phyloP scores from a whole-genome alignment of 768 basidiomycete species.

The Boletus reticuloceps region DNA sequence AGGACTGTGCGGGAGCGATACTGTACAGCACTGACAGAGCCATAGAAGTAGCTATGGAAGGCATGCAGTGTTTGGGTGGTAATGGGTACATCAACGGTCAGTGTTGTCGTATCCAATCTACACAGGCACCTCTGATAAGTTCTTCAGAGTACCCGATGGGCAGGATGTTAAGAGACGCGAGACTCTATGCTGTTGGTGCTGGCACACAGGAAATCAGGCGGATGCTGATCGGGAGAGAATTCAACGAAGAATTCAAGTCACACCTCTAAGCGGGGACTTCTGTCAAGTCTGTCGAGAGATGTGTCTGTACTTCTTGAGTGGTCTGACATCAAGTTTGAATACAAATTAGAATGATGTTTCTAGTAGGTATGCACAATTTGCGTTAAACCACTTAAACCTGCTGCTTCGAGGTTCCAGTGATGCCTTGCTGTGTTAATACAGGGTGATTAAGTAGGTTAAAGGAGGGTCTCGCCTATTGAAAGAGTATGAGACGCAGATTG shows the following conservation, averaged over 20 bases:
- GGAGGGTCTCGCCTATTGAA: constrained; percentile 32
- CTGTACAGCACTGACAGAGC: constrained; percentile 91
- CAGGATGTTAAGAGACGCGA: constrained; percentile 81
- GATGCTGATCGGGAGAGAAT: constrained; percentile 92
- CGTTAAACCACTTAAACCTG: too few species aligned
- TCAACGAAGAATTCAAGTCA: constrained; percentile 65
- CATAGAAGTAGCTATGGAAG: constrained; percentile 87
- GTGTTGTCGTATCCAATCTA: constrained; percentile 12
- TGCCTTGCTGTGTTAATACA: not conserved
- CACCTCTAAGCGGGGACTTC: not conserved
- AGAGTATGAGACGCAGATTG: constrained; percentile 4
- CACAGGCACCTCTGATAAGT: not conserved
- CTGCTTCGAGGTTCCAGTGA: too few species aligned
- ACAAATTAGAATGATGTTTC: not conserved
- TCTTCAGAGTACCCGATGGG: constrained; percentile 85
- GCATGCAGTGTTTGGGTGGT: constrained; percentile 91
- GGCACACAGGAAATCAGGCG: constrained; percentile 94
- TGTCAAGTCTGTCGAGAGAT: not conserved
- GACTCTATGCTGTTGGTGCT: constrained; percentile 93
- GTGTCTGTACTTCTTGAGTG: not conserved
- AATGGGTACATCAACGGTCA: constrained; percentile 94
- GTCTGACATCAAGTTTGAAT: too few species aligned
- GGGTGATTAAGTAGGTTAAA: constrained; percentile 15
- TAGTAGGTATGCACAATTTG: not conserved
- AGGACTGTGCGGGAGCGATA: constrained; percentile 97